Evolutionary conservation across 2,329 filamentous ascomycete species (phyloP).

Genomic region (Zymoseptoria brevis): DNA sequence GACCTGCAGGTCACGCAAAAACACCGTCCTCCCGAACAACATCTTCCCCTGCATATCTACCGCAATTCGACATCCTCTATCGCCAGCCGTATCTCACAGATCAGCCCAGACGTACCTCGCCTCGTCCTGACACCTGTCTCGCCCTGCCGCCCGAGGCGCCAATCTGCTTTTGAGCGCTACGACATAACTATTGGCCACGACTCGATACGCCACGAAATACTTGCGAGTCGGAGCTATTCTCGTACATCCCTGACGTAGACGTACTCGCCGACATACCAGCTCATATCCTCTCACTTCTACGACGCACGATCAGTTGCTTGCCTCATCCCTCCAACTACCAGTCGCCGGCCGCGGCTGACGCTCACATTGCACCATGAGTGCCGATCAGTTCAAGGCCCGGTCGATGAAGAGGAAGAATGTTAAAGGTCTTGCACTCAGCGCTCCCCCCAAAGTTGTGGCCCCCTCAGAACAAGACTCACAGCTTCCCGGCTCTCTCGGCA

Average conservation of each 20-base stretch:
- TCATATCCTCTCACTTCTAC: neutral
- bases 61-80: neutral
- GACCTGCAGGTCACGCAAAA: neutral
- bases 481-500: constrained; percentile 51
- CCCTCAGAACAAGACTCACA: constrained; percentile 65
- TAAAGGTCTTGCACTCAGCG: constrained; percentile 84
- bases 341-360: constrained; percentile 12
- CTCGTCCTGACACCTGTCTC: neutral
- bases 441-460: constrained; percentile 61
- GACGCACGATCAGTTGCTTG: neutral
- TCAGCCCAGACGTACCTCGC: neutral
- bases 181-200: neutral
- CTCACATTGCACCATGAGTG: constrained; percentile 38
- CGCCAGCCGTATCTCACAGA: neutral
- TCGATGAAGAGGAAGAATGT: constrained; percentile 99
- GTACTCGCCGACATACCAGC: neutral
- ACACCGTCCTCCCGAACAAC: neutral
- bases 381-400: constrained; percentile 52
- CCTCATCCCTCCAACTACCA: constrained; percentile 1
- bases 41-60: neutral
- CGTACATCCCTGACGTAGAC: constrained; percentile 1
- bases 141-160: neutral
- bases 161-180: neutral
- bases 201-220: neutral
- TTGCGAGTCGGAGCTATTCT: neutral